Conservation (phyloP, 306 rosid species). For the Quercus dentata region DNA sequence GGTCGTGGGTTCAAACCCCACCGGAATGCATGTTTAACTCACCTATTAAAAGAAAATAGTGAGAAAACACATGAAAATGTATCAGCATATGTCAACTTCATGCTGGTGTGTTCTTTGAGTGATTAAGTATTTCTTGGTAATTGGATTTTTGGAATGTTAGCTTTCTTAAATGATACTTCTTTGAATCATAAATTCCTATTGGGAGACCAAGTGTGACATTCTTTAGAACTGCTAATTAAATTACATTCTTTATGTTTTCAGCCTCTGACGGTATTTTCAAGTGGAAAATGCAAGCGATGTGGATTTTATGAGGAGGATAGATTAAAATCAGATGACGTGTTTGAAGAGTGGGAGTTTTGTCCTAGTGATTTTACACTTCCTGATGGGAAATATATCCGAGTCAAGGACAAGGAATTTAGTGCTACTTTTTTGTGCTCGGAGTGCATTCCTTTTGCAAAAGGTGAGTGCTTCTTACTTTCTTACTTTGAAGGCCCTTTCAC, state of each 20-base stretch:
- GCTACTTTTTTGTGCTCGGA: constrained; percentile 58
- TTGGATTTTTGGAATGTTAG: constrained; percentile 1
- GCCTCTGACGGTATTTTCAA: constrained; percentile 68
- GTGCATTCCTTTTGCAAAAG: constrained; percentile 41
- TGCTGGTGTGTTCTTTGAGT: not conserved
- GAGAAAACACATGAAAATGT: not conserved
- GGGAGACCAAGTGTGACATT: constrained; percentile 7
- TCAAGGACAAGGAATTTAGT: constrained; percentile 65
- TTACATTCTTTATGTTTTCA: constrained; percentile 43
- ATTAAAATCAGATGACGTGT: constrained; percentile 54
- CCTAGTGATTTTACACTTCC: constrained; percentile 66
- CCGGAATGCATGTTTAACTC: too few relatives aligned
- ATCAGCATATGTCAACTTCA: not conserved
- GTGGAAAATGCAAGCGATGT: constrained; percentile 82
- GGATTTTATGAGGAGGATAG: constrained; percentile 82
- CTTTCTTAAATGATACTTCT: constrained; percentile 5
- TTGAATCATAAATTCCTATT: constrained; percentile 3
- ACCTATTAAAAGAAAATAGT: too few relatives aligned
- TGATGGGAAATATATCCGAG: constrained; percentile 48
- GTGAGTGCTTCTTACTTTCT: constrained; percentile 47
- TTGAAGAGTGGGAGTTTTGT: constrained; percentile 94
- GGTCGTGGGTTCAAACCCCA: too few relatives aligned
- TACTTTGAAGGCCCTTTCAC: not conserved
- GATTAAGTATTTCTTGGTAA: not conserved
- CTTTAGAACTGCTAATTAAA: constrained; percentile 21